Conservation (phyloP, 495 filamentous ascomycete genomes). For the Paragyromitra xinjiangensis region DNA sequence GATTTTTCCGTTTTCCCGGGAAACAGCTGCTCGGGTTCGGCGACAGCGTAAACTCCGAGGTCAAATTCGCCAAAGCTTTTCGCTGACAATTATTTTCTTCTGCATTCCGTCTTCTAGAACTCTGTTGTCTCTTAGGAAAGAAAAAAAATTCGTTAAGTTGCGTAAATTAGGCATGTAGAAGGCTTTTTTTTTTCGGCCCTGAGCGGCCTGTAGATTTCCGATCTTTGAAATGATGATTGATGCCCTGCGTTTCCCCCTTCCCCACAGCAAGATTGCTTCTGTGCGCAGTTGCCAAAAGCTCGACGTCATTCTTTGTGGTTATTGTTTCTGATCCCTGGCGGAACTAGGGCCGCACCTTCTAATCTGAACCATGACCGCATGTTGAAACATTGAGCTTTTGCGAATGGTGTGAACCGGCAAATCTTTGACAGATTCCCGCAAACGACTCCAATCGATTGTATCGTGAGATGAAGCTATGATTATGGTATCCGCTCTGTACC, state of each 20-base stretch:
- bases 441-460: constrained; percentile 9
- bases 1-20: neutral
- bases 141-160: neutral
- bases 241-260: neutral
- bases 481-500: constrained; percentile 12
- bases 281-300: neutral
- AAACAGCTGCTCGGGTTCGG: neutral
- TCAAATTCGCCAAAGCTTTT: neutral
- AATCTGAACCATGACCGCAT: constrained; percentile 27
- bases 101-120: neutral
- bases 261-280: neutral
- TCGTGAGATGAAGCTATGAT: neutral
- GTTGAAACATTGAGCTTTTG: constrained; percentile 23
- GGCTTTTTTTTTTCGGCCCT: neutral
- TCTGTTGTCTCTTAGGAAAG: neutral
- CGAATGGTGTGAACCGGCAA: neutral
- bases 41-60: constrained; percentile 7
- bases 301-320: constrained; percentile 2
- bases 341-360: neutral
- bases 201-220: neutral
- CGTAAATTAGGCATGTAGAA: neutral
- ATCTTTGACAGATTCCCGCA: neutral
- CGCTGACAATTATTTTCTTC: neutral
- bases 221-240: constrained; percentile 9
- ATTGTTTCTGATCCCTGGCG: neutral